Evolutionary conservation across 2,329 filamentous ascomycete species (phyloP).

Genomic region (Clathrospora elynae): DNA sequence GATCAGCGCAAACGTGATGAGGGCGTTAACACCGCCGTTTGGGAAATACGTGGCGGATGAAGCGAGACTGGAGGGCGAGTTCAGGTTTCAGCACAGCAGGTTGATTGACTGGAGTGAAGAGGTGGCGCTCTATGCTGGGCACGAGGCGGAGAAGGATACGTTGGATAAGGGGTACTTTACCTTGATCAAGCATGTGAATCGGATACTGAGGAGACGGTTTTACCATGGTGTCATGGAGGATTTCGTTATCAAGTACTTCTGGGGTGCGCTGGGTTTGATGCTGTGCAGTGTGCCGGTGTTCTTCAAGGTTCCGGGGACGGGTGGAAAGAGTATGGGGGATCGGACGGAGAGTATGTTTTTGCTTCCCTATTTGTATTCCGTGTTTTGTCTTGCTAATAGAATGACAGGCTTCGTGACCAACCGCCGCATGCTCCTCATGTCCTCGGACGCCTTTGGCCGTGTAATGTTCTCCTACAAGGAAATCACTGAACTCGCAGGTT

Average conservation of each 20-base stretch:
- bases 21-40: constrained; percentile 91
- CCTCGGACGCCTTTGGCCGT: constrained; percentile 71
- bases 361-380: background rate
- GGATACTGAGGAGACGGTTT: constrained; percentile 85
- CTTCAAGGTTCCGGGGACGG: constrained; percentile 78
- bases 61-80: constrained; percentile 91
- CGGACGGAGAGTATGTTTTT: constrained; percentile 61
- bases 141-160: constrained; percentile 93
- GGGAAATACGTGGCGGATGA: constrained; percentile 98
- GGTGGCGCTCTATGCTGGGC: constrained; percentile 87
- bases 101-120: constrained; percentile 97
- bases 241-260: constrained; percentile 99
- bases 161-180: constrained; percentile 99
- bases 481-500: constrained; percentile 92
- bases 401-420: constrained; percentile 83
- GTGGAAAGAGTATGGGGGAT: constrained; percentile 67
- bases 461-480: constrained; percentile 65
- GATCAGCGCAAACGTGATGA: constrained; percentile 89
- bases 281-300: constrained; percentile 96
- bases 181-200: constrained; percentile 97
- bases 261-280: constrained; percentile 88
- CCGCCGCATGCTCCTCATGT: constrained; percentile 85
- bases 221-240: constrained; percentile 99
- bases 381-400: background rate
- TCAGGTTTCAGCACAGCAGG: constrained; percentile 90